Evolutionary conservation across 2,329 filamentous ascomycete species (phyloP), one percentile per base, ranked within the genome.

Genomic region (Pseudocercospora musae): DNA sequence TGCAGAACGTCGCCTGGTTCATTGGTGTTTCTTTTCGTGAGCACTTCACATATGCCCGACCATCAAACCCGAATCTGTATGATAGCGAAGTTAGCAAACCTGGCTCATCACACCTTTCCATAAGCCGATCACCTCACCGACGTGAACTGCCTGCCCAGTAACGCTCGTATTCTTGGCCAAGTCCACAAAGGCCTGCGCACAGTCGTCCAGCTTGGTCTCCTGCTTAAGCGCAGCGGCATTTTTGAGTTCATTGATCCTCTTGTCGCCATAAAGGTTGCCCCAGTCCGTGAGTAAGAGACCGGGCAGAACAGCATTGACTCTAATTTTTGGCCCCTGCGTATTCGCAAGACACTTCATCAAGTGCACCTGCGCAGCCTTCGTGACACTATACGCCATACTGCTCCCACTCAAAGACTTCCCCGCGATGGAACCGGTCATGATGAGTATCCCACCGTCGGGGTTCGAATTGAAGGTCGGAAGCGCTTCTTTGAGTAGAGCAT

Each of bases 281-380:
- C 88, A 91, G 72, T 90, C 88, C 1, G 87, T 90, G 71, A 88
- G 77, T 68, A 90, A 72, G 68, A 89, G 76, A 1, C 87, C 87
- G 0, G 87, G 87, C 57, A 85, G 77, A 1, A 90, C 82, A 44
- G 85, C 85, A 74, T 90, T 90, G 29, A 87, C 80, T 46, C 87
- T 78, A 21, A 89, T 78, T 73, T 87, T 88, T 1, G 81, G 78
- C 0, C 87, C 87, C 66, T 88, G 82, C 13, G 84, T 85, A 58
- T 82, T 78, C 2, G 87, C 87, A 46, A 90, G 76, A 62, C 85
- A 85, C 70, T 87, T 87, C 78, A 87, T 86, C 50, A 89, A 75
- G 74, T 90, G 88, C 58, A 90, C 76, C 62, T 85, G 84, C 10
- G 91, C 91, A 0, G 90, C 85, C 74, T 95, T 95, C 40, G 89